phyloP scores from a whole-genome alignment of 306 rosid genomes.

The Rosa rugosa region DNA sequence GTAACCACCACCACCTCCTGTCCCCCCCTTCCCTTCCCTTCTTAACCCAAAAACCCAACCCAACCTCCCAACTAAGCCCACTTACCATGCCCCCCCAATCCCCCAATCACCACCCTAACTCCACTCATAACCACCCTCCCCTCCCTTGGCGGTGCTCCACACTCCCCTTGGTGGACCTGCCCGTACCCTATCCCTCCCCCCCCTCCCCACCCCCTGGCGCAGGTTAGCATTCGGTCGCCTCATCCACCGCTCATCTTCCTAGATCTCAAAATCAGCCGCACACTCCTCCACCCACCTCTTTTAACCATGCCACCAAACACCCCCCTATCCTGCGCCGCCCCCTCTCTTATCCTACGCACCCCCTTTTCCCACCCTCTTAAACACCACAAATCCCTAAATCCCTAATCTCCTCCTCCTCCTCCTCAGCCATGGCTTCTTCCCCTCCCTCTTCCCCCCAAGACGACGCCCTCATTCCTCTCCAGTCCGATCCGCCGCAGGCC shows the following conservation, averaged over 20 bases:
- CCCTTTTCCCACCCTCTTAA: background rate
- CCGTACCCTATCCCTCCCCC: conserved; percentile 4
- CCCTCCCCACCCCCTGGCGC: conserved; percentile 34
- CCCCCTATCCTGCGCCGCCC: conserved; percentile 19
- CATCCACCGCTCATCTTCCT: conserved; percentile 56
- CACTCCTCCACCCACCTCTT: conserved; percentile 44
- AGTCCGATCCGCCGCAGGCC: conserved; percentile 35
- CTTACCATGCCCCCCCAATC: conserved; percentile 1
- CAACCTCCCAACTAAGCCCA: background rate
- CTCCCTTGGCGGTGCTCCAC: background rate
- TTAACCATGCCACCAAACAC: conserved; percentile 45
- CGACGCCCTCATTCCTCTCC: conserved; percentile 47
- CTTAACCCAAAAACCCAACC: background rate
- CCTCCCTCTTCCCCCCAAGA: conserved; percentile 20
- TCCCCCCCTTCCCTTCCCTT: background rate
- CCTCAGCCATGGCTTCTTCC: conserved; percentile 10
- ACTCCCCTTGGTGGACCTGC: conserved; percentile 29
- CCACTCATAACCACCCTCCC: background rate
- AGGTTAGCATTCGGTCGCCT: conserved; percentile 30
- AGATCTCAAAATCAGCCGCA: conserved; percentile 81
- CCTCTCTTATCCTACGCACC: conserved; percentile 12
- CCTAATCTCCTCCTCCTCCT: background rate
- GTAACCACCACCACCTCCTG: background rate
- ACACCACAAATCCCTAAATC: background rate
- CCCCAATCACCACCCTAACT: background rate